Conservation (phyloP, 306 rosid species). For the Ormosia emarginata region DNA sequence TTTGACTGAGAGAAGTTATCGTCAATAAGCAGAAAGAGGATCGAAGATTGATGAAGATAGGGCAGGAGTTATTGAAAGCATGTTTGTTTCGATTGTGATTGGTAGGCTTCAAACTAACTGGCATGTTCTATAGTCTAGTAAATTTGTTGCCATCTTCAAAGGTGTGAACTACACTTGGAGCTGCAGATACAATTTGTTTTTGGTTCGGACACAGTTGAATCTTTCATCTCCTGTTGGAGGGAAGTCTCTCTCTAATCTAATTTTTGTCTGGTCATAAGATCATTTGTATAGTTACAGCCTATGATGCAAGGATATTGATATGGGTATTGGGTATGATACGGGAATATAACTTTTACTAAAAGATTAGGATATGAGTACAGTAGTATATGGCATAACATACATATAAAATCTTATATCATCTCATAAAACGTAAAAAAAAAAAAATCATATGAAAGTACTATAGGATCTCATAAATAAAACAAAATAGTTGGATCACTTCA, state of each 20-base stretch:
- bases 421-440: too few species aligned
- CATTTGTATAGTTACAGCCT: not conserved
- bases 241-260: not conserved
- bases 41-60: not conserved
- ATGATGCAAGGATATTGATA: too few species aligned
- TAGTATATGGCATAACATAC: too few species aligned
- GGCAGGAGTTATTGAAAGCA: not conserved
- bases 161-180: not conserved
- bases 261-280: not conserved
- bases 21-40: not conserved
- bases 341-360: too few species aligned
- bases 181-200: not conserved
- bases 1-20: conserved; percentile 4
- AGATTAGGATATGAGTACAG: too few species aligned
- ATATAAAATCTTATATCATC: too few species aligned
- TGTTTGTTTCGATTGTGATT: not conserved
- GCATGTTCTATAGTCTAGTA: not conserved
- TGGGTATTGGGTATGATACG: too few species aligned
- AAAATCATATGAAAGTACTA: too few species aligned
- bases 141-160: not conserved
- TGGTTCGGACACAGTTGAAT: not conserved
- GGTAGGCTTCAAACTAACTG: not conserved
- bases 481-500: too few species aligned
- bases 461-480: too few species aligned
- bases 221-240: not conserved